A percentile compares a stretch with the other conserved stretches of the same genome.
Conservation (phyloP, 495 filamentous ascomycete species). For the Trichoderma gamsii region DNA sequence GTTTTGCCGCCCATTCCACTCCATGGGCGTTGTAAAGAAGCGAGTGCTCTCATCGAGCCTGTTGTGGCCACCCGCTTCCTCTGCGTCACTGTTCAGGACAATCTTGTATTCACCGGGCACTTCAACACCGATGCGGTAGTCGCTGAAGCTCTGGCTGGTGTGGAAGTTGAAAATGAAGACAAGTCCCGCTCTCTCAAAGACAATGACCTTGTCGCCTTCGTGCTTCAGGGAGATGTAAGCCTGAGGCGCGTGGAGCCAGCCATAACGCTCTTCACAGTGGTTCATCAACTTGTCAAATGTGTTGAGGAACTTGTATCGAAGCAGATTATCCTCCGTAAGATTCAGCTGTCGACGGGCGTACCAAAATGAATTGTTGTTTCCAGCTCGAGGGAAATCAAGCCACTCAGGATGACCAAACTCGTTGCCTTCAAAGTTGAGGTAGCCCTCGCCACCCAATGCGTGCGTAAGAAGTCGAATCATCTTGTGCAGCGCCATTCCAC, state of each 20-base stretch:
- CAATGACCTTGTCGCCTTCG: conserved; percentile 88
- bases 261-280: conserved; percentile 74
- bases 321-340: conserved; percentile 74
- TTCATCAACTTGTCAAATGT: conserved; percentile 95
- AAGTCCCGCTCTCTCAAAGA: conserved; percentile 86
- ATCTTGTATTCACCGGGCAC: conserved; percentile 78
- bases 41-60: conserved; percentile 69
- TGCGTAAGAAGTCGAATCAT: conserved; percentile 95
- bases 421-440: conserved; percentile 97
- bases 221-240: conserved; percentile 93
- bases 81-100: conserved; percentile 74
- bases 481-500: conserved; percentile 90
- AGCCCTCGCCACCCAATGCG: conserved; percentile 90
- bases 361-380: conserved; percentile 94
- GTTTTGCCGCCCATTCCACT: conserved; percentile 84
- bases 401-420: conserved; percentile 99
- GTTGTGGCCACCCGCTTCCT: conserved; percentile 71
- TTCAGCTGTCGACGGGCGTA: conserved; percentile 95
- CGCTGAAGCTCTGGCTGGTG: conserved; percentile 76
- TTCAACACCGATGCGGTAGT: conserved; percentile 89
- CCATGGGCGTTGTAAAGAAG: conserved; percentile 84
- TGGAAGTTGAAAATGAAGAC: conserved; percentile 98
- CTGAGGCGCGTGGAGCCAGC: conserved; percentile 83
- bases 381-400: conserved; percentile 94
- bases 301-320: conserved; percentile 89